Percentiles rank a stretch among this genome's conserved stretches.
These are phyloP conservation scores for Funneliformis caledonium DNA, from an alignment of 371 early-diverging fungal genomes.

Conservation along the genomic window DNA sequence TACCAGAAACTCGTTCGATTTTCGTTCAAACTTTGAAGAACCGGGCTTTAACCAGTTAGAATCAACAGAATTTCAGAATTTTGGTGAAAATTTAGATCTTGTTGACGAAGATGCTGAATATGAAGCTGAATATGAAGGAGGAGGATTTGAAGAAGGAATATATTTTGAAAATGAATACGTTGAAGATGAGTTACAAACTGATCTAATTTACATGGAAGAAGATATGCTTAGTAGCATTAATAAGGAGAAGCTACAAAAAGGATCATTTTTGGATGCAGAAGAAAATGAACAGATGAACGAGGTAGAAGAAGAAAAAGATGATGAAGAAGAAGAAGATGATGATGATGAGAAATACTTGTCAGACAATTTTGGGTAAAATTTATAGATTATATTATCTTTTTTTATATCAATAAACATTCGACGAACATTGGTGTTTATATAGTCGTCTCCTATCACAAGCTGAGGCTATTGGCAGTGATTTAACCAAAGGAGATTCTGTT, in stretches of 20 bases:
- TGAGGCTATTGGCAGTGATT: conserved; percentile 26
- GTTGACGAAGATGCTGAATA: neutral
- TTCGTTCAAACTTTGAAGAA: neutral
- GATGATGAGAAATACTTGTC: neutral
- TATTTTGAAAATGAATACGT: neutral
- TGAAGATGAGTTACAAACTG: neutral
- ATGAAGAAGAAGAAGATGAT: conserved; percentile 2
- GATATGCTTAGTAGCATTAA: neutral
- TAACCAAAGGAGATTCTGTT: conserved; percentile 7
- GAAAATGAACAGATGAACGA: neutral
- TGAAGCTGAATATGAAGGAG: neutral
- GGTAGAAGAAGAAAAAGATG: neutral
- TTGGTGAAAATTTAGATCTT: neutral
- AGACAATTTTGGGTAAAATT: neutral
- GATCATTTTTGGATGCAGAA: neutral
- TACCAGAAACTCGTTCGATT: neutral
- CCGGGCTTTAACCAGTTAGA: neutral
- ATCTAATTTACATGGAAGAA: neutral
- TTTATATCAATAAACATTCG: neutral
- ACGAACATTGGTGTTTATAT: neutral
- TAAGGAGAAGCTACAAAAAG: neutral
- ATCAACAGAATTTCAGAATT: neutral
- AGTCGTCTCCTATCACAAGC: conserved; percentile 34
- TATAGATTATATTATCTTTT: neutral
- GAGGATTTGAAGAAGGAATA: neutral